Evolutionary conservation across 1,284 basidiomycete genomes (phyloP).

Genomic region (Microbotryum lychnidis-dioicae): DNA sequence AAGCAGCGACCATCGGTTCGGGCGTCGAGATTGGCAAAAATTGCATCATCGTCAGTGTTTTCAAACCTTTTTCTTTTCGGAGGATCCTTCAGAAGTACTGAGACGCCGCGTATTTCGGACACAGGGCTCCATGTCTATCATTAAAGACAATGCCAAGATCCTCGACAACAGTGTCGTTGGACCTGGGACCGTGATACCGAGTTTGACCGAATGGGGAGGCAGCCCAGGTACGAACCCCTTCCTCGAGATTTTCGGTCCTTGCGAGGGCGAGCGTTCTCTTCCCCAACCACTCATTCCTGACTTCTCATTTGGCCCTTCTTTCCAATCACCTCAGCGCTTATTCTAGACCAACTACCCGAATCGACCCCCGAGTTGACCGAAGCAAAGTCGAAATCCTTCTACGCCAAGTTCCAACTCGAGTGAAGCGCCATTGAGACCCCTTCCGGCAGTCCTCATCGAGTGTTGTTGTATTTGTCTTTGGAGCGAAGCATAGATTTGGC

Average conservation of each 20-base stretch:
- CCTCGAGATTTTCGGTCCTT: neutral
- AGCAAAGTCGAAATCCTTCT: conserved; percentile 65
- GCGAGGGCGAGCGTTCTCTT: neutral
- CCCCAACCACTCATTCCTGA: neutral
- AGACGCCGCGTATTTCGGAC: neutral
- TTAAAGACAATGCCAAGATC: conserved; percentile 88
- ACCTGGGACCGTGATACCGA: conserved; percentile 85
- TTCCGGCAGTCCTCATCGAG: no score
- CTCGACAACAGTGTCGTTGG: conserved; percentile 82
- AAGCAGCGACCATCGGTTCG: conserved; percentile 89
- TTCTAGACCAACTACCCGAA: conserved; percentile 73
- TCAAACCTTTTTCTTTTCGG: neutral
- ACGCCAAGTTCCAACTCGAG: conserved; percentile 53
- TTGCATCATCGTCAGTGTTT: conserved; percentile 71
- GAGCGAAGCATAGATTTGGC: no score
- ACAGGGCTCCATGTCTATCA: conserved; percentile 91
- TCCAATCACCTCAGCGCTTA: conserved; percentile 54
- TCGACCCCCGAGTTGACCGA: conserved; percentile 77
- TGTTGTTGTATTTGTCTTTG: no score
- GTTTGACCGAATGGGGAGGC: conserved; percentile 74
- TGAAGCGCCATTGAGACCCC: neutral
- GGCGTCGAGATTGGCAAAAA: conserved; percentile 92
- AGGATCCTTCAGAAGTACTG: neutral
- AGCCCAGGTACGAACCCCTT: conserved; percentile 60
- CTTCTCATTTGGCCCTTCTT: neutral